Evolutionary conservation across 2,329 filamentous ascomycete species (phyloP).

Genomic region (Incumbomyces delicatus): DNA sequence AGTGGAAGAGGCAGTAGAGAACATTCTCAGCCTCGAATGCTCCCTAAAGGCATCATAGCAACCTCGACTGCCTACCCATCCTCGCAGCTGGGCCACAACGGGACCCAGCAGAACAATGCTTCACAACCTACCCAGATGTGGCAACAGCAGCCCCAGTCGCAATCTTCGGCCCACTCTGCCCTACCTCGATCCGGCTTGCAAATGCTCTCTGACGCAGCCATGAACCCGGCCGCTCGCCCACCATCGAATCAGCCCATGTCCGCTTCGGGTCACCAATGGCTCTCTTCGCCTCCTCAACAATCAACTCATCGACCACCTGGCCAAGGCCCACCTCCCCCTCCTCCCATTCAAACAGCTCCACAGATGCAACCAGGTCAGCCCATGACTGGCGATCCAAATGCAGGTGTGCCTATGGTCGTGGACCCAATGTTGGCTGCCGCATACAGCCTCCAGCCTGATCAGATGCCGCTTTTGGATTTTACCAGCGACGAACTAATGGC

Average conservation of each 20-base stretch:
- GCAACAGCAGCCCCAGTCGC: conserved; percentile 1
- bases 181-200: conserved; percentile 16
- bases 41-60: not conserved
- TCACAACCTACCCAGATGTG: not conserved
- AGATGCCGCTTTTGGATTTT: conserved; percentile 17
- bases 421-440: conserved; percentile 15
- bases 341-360: not conserved
- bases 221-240: conserved; percentile 12
- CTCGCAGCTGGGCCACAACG: not conserved
- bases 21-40: conserved; percentile 6
- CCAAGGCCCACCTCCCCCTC: not conserved
- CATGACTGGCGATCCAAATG: conserved; percentile 3
- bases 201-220: conserved; percentile 22
- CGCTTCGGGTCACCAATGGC: not conserved
- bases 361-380: not conserved
- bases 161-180: not conserved
- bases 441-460: conserved; percentile 14
- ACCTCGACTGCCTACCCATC: not conserved
- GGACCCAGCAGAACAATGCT: not conserved
- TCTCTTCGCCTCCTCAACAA: conserved; percentile 5
- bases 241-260: not conserved
- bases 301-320: not conserved
- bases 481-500: conserved; percentile 21
- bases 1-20: conserved; percentile 4
- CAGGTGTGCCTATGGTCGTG: conserved; percentile 2